phyloP scores from a whole-genome alignment of 1,284 basidiomycete genomes.

The Rhizoctonia solani region DNA sequence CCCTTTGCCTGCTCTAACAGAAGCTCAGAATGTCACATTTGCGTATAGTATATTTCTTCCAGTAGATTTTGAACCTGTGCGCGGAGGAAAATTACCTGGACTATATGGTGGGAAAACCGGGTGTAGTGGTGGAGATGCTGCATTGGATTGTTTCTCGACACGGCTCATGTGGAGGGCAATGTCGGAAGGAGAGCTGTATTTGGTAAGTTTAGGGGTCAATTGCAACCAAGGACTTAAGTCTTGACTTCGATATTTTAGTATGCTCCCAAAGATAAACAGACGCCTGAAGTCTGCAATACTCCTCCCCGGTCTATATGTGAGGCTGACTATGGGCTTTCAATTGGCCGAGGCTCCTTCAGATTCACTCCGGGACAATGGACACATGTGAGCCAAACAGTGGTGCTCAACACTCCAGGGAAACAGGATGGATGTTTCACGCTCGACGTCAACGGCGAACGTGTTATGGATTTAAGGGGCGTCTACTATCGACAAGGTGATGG shows the following conservation, averaged over 20 bases:
- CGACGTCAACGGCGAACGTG: constrained; percentile 50
- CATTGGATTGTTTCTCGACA: constrained; percentile 45
- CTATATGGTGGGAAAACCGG: constrained; percentile 46
- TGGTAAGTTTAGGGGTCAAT: constrained; percentile 40
- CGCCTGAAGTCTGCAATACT: constrained; percentile 41
- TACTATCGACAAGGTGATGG: constrained; percentile 54
- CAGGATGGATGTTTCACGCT: constrained; percentile 56
- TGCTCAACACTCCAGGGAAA: constrained; percentile 46
- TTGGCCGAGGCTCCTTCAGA: constrained; percentile 51
- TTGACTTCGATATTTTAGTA: constrained; percentile 38
- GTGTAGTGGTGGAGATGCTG: constrained; percentile 46
- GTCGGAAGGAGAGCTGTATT: constrained; percentile 45
- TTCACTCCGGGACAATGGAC: constrained; percentile 48
- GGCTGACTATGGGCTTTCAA: constrained; percentile 45
- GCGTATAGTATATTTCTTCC: constrained; percentile 46
- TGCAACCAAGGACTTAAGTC: too few species aligned
- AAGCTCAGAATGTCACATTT: constrained; percentile 41
- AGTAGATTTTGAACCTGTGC: constrained; percentile 44
- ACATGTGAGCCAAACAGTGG: constrained; percentile 43
- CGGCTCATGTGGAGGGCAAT: constrained; percentile 46
- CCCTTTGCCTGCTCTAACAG: constrained; percentile 41
- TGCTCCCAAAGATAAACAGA: constrained; percentile 44
- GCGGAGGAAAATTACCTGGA: constrained; percentile 47
- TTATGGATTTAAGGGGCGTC: constrained; percentile 59
- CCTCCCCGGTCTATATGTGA: constrained; percentile 44